Base-by-base conservation (phyloP, 305 asterid genomes). In the Striga hermonthica region DNA sequence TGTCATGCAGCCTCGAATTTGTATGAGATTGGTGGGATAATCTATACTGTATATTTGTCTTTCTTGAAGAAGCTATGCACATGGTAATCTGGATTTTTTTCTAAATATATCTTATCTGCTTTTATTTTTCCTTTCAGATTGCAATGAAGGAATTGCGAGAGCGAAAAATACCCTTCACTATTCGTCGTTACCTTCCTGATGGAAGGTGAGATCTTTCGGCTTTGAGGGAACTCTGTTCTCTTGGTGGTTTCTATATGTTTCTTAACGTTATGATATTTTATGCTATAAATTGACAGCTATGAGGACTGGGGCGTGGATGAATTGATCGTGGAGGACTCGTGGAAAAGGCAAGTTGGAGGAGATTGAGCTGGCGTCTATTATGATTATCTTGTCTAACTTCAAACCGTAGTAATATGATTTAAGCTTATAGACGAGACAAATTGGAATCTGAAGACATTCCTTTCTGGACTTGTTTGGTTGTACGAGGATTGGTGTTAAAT, bases 301-400 rank as follows among this genome's bases (percentile, higher is more conserved):
- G 98, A 89, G 75, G 98, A 89, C 54, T 91, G 98, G 95, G 95
- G 95, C 10, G 98, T 92, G 2, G 87, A 92, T 55, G 98, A 92
- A 72, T 47, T 92, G 86, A 89, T 92, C 5, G 95, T 92, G 36
- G 98, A 89, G 66, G 98, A 87, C 77, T 87, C 98, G 0, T 92
- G 91, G 97, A 92, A 87, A 77, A 84, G 97, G 74, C 98, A 89
- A 76, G 96, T 91, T 37, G 92, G 98, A 36, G 98, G 95, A 4
- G 84, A 83, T 63, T 88, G 76, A 86, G 31, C 31, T 22, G 31
- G 31, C 31, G 31, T 22, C 31, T 22, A 22, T 22, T 22, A 22
- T 22, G 31, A 22, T 22, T 22, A 22, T 22, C 31, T 22, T 22
- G 31, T 22, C 31, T 2, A 22, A 22, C 31, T 22, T 22, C 31